phyloP scores from a whole-genome alignment of 805 yeast species.

The Metschnikowia corniflorae region DNA sequence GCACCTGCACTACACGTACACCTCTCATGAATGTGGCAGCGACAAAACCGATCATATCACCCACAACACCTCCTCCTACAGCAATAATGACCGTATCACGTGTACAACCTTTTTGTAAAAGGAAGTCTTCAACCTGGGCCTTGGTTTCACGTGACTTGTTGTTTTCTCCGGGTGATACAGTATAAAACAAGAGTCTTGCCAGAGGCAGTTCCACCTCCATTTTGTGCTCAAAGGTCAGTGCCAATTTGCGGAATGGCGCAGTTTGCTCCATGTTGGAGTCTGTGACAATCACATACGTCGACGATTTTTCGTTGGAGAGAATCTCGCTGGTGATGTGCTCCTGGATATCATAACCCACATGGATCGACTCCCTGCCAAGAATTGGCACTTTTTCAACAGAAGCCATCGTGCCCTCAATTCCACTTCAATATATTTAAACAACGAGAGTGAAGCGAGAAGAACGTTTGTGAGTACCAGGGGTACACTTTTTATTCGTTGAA shows the following conservation, averaged over 20 bases:
- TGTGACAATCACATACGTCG: constrained; percentile 89
- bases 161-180: constrained; percentile 89
- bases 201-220: constrained; percentile 39
- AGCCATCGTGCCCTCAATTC: no score
- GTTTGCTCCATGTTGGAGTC: constrained; percentile 74
- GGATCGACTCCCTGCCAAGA: constrained; percentile 79
- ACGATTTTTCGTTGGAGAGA: constrained; percentile 60
- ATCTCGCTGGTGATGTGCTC: constrained; percentile 70
- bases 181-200: constrained; percentile 67
- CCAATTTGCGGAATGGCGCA: constrained; percentile 53
- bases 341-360: constrained; percentile 82
- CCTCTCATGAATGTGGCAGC: constrained; percentile 99
- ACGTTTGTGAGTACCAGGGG: no score
- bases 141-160: constrained; percentile 85
- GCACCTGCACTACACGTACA: constrained; percentile 87
- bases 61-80: constrained; percentile 97
- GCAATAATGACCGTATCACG: constrained; percentile 94
- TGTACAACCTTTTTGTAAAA: constrained; percentile 81
- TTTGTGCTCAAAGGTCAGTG: constrained; percentile 37
- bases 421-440: no score
- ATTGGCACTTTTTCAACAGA: constrained; percentile 59
- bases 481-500: no score
- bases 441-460: no score
- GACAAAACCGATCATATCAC: constrained; percentile 97
- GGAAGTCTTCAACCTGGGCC: constrained; percentile 88